Percentiles rank a stretch among this genome's conserved stretches.
These are phyloP conservation scores for Candida chilensis DNA, from an alignment of 805 yeast genomes.

Conservation along the genomic window DNA sequence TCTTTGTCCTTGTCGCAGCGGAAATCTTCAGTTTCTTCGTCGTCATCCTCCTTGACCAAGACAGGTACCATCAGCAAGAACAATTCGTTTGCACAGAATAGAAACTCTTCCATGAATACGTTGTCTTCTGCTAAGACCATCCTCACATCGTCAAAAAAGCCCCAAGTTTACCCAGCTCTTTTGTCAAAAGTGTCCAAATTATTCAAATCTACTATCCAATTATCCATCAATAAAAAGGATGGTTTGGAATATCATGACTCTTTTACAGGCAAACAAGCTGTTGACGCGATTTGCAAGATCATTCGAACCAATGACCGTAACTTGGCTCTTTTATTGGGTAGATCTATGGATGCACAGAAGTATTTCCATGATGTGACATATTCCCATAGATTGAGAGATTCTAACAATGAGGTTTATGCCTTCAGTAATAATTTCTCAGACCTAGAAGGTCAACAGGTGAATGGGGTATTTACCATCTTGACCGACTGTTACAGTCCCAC, in stretches of 20 bases:
- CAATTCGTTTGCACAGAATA: too few species aligned
- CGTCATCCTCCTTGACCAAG: slow-evolving; percentile 18
- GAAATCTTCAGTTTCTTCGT: slow-evolving; percentile 22
- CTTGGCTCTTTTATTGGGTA: slow-evolving; percentile 78
- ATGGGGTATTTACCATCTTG: slow-evolving; percentile 87
- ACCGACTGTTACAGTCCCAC: slow-evolving; percentile 97
- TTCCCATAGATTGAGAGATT: slow-evolving; percentile 87
- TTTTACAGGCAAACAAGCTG: slow-evolving; percentile 90
- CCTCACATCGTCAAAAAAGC: slow-evolving; percentile 41
- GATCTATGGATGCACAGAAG: slow-evolving; percentile 91
- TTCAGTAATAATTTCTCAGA: slow-evolving; percentile 4
- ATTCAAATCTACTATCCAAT: slow-evolving; percentile 59
- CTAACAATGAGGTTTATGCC: slow-evolving; percentile 71
- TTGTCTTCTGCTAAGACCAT: slow-evolving; percentile 31
- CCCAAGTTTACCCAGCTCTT: slow-evolving; percentile 83
- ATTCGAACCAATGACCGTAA: slow-evolving; percentile 88
- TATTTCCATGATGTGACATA: slow-evolving; percentile 93
- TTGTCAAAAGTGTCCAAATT: slow-evolving; percentile 76
- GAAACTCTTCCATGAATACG: slow-evolving; percentile 17
- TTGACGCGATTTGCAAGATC: slow-evolving; percentile 78
- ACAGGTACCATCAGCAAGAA: slow-evolving; percentile 20
- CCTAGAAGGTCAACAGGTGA: slow-evolving; percentile 44
- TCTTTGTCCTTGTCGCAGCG: slow-evolving; percentile 28
- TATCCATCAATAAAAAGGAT: slow-evolving; percentile 79
- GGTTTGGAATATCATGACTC: slow-evolving; percentile 89